Evolutionary conservation across 1,139 yeast species (phyloP), one percentile per base, ranked within the genome.

Genomic region (Wickerhamomyces sp.): DNA sequence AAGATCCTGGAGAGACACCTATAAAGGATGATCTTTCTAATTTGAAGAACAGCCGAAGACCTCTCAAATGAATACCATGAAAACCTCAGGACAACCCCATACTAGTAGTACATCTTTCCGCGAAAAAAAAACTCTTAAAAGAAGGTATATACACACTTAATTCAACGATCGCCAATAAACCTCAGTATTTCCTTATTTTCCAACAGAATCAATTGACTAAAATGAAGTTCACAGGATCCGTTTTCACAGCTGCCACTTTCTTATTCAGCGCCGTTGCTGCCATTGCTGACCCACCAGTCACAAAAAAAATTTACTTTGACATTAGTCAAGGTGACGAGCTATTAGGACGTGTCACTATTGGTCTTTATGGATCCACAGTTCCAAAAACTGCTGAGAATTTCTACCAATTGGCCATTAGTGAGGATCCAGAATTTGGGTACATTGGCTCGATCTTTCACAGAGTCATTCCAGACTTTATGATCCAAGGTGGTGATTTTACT

Each of bases 401-500:
- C 76, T 57, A 61, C 43, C 76, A 79, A 43, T 66, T 82, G 51
- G 62, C 81, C 44, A 70, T 78, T 44, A 72, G 78, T 23, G 59
- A 63, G 23, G 65, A 68, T 40, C 56, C 64, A 23, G 31, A 47
- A 5, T 55, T 55, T 46, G 82, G 82, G 39, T 79, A 63, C 60
- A 40, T 70, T 79, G 59, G 71, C 85, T 84, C 94, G 22, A 68
- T 77, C 47, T 88, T 88, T 88, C 96, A 88, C 78, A 80, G 96
- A 67, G 89, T 88, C 49, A 88, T 88, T 57, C 91, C 93, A 56
- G 75, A 82, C 56, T 88, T 88, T 69, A 88, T 88, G 96, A 75
- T 88, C 62, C 96, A 88, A 70, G 96, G 96, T 65, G 96, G 96
- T 70, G 96, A 88, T 66, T 87, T 88, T 71, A 87, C 95, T 64